Evolutionary conservation across 129 eudicot species (phyloP).

Genomic region (Flaveria trinervia): DNA sequence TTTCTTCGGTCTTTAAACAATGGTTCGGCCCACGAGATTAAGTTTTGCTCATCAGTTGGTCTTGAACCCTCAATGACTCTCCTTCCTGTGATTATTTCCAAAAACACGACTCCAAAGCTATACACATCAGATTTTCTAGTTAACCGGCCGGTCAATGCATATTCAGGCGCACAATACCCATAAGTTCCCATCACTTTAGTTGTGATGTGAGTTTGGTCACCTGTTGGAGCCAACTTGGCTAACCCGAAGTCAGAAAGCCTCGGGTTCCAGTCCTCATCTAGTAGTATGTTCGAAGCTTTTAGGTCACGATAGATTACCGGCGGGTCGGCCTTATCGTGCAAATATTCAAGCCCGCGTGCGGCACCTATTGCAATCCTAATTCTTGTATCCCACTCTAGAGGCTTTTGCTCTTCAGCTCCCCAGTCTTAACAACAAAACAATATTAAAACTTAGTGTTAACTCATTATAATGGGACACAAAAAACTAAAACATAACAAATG

Average conservation of each 20-base stretch:
- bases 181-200: constrained; percentile 95
- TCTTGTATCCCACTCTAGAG: constrained; percentile 81
- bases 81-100: constrained; percentile 86
- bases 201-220: constrained; percentile 60
- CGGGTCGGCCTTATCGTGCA: constrained; percentile 75
- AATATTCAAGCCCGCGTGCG: constrained; percentile 83
- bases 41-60: constrained; percentile 73
- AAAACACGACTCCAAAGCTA: constrained; percentile 93
- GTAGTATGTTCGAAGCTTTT: constrained; percentile 84
- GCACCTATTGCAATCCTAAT: constrained; percentile 87
- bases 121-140: constrained; percentile 87
- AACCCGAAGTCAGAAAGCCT: constrained; percentile 92
- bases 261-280: constrained; percentile 72
- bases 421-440: constrained; percentile 37
- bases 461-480: not conserved
- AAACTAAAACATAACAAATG: not conserved
- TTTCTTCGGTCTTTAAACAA: constrained; percentile 64
- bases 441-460: constrained; percentile 12
- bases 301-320: constrained; percentile 88
- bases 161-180: constrained; percentile 96
- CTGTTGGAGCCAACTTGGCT: constrained; percentile 82
- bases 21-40: constrained; percentile 89
- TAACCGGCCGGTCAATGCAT: constrained; percentile 76
- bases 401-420: constrained; percentile 44
- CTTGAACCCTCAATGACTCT: constrained; percentile 75